Evolutionary conservation across 2,329 filamentous ascomycete species (phyloP).

Genomic region (Gnomoniopsis sp.): DNA sequence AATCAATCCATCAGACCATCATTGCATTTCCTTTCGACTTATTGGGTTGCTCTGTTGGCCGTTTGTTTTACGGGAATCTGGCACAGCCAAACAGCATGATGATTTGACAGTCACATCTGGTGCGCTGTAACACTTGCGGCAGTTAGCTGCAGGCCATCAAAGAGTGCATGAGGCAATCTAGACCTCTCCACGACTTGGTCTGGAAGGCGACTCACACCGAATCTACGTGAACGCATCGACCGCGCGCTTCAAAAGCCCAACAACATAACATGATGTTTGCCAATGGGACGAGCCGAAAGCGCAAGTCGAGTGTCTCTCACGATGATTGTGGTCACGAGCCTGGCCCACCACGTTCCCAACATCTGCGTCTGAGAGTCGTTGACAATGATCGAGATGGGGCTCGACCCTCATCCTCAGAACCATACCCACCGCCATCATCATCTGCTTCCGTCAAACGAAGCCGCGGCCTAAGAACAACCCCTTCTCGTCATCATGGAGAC

Average conservation of each 20-base stretch:
- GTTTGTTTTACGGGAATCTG: no score
- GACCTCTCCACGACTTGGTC: not conserved
- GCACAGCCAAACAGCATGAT: no score
- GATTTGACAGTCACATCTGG: no score
- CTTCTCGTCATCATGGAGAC: not conserved
- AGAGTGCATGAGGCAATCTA: no score
- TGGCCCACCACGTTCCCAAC: not conserved
- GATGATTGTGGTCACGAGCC: conserved; percentile 1
- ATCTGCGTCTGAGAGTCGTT: not conserved
- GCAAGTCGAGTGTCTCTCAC: not conserved
- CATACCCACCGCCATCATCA: not conserved
- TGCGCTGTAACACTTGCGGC: no score
- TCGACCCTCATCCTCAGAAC: not conserved
- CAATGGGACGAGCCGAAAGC: not conserved
- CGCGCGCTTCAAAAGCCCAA: not conserved
- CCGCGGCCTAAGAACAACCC: not conserved
- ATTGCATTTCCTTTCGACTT: no score
- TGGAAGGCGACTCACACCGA: not conserved
- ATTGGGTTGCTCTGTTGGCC: no score
- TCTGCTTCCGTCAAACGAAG: not conserved
- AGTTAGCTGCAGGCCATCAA: no score
- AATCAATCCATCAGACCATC: no score
- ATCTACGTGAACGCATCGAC: not conserved
- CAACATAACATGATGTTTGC: not conserved
- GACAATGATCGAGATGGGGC: not conserved